Conservation (phyloP, 176 grass and related monocot species). For the Musa itinerans region DNA sequence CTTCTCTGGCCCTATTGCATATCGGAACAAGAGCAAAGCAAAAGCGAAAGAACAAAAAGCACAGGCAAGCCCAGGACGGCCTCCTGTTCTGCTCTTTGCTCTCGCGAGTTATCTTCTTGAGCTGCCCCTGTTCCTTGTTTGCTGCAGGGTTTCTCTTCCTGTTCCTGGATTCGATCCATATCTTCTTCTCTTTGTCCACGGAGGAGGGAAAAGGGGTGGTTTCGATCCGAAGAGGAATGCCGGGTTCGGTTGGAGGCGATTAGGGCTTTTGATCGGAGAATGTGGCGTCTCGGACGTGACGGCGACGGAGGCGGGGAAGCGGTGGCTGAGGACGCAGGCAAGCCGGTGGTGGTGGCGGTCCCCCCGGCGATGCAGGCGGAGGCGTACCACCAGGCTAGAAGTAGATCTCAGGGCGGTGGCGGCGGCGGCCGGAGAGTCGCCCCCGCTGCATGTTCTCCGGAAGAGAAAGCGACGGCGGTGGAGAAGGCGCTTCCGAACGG, state of each 20-base stretch:
- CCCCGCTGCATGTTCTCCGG: constrained; percentile 32
- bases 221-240: constrained; percentile 3
- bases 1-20: background rate
- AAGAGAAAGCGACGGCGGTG: constrained; percentile 24
- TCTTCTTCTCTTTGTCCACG: background rate
- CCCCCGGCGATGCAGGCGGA: background rate
- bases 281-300: too few species aligned
- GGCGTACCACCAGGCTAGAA: background rate
- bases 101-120: background rate
- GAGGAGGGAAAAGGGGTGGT: background rate
- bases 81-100: background rate
- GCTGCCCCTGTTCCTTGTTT: background rate
- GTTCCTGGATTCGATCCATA: background rate
- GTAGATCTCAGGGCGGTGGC: constrained; percentile 17
- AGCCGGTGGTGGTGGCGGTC: background rate
- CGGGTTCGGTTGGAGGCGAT: background rate
- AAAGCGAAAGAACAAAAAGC: background rate
- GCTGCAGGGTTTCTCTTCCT: background rate
- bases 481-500: constrained; percentile 82
- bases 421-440: constrained; percentile 40
- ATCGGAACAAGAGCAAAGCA: constrained; percentile 9
- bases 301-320: too few species aligned
- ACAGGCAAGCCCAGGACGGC: constrained; percentile 1
- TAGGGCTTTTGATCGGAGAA: background rate
- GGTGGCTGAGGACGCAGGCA: too few species aligned